Conservation (phyloP, 78 protist genomes). For the Carpediemonas membranifera region DNA sequence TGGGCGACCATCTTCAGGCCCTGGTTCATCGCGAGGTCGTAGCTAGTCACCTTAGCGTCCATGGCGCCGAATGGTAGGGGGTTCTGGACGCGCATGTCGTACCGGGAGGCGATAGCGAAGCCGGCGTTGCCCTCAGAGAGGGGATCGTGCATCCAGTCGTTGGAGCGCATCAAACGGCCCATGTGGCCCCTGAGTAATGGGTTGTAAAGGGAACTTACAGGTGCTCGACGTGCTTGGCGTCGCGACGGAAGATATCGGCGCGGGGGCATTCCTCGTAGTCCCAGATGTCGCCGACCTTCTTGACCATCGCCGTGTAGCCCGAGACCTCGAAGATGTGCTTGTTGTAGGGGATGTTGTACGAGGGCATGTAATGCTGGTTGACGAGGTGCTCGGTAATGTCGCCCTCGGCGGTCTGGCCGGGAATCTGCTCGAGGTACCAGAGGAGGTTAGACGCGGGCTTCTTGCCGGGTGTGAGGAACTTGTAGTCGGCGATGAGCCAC, state of each 20-base stretch:
- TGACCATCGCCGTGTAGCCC: no score
- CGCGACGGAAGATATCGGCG: background rate
- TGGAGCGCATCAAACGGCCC: background rate
- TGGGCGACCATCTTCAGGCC: no score
- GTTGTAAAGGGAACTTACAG: no score
- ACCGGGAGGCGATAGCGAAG: slow-evolving; percentile 8
- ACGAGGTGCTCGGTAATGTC: slow-evolving; percentile 34
- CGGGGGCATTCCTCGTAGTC: background rate
- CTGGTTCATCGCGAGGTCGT: no score
- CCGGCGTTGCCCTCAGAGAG: background rate
- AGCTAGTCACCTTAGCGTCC: no score
- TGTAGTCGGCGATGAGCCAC: slow-evolving; percentile 48
- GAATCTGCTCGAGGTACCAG: slow-evolving; percentile 67
- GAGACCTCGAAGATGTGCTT: no score
- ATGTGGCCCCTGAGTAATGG: no score
- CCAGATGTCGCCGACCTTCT: background rate
- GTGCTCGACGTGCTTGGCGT: background rate
- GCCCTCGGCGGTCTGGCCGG: slow-evolving; percentile 40
- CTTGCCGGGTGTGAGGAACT: slow-evolving; percentile 43
- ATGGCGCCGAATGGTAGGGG: no score
- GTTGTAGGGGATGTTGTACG: slow-evolving; percentile 72
- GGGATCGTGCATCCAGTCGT: background rate
- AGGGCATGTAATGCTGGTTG: slow-evolving; percentile 50
- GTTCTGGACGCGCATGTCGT: slow-evolving; percentile 13
- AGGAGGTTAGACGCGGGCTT: slow-evolving; percentile 38